phyloP scores from a whole-genome alignment of 805 yeast species.

The Maudiozyma serrabonitensis region DNA sequence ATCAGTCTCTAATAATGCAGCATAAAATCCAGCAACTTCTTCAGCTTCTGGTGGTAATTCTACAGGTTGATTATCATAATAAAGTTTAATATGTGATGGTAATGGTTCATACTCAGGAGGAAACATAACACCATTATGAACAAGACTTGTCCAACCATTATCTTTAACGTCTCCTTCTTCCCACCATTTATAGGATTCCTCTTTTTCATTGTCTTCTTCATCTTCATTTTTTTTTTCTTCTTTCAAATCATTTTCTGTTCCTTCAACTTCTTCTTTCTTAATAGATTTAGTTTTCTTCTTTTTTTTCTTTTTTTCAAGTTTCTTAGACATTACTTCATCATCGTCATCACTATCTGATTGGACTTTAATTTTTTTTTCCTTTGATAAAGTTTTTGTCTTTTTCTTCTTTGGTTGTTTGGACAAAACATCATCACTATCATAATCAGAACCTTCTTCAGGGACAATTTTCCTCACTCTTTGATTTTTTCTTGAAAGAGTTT shows the following conservation, averaged over 20 bases:
- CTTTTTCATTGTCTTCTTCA: conserved; percentile 36
- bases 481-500: neutral
- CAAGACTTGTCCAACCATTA: conserved; percentile 73
- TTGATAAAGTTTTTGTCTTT: conserved; percentile 7
- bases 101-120: conserved; percentile 88
- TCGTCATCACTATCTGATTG: neutral
- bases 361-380: conserved; percentile 1
- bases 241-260: conserved; percentile 1
- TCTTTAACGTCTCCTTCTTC: conserved; percentile 66
- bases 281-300: conserved; percentile 3
- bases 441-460: conserved; percentile 2
- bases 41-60: conserved; percentile 73
- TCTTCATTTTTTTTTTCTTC: conserved; percentile 9
- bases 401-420: conserved; percentile 10
- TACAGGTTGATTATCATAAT: conserved; percentile 71
- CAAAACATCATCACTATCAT: conserved; percentile 21
- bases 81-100: conserved; percentile 65
- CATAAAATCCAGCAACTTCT: conserved; percentile 94
- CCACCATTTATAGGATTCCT: conserved; percentile 75
- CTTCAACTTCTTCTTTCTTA: neutral
- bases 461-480: neutral
- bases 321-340: conserved; percentile 6
- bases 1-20: conserved; percentile 78
- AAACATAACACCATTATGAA: conserved; percentile 84
- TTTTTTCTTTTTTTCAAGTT: neutral